Evolutionary conservation across 202 grass and related monocot species (phyloP).

Genomic region (Schoenoplectus tabernaemontani): DNA sequence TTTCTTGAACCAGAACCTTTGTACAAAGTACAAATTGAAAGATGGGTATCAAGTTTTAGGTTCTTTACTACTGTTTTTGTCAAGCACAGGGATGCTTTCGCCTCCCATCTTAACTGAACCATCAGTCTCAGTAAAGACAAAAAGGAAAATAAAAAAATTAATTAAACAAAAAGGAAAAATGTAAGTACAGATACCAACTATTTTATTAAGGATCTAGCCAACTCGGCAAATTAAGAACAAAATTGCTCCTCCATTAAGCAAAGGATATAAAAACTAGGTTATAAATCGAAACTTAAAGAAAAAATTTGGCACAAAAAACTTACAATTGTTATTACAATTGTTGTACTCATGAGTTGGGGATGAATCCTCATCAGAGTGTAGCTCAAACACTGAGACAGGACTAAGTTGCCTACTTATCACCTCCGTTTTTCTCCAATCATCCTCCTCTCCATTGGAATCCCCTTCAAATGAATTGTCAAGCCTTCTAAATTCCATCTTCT

Average conservation of each 20-base stretch:
- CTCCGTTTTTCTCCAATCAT: slow-evolving; percentile 27
- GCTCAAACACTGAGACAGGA: slow-evolving; percentile 79
- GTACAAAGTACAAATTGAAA: neutral
- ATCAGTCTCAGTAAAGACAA: neutral
- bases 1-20: neutral
- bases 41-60: neutral
- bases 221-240: neutral
- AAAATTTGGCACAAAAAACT: neutral
- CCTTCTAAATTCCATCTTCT: slow-evolving; percentile 31
- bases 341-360: slow-evolving; percentile 6
- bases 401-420: slow-evolving; percentile 60
- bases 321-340: slow-evolving; percentile 43
- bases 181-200: neutral
- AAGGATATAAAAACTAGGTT: neutral
- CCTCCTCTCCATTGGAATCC: neutral
- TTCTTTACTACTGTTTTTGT: neutral
- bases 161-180: neutral
- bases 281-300: neutral
- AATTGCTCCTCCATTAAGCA: neutral
- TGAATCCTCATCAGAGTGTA: slow-evolving; percentile 43
- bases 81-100: neutral
- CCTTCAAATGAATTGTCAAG: slow-evolving; percentile 12
- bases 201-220: neutral
- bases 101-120: neutral
- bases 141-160: neutral